Conservation (phyloP, 495 filamentous ascomycete species). For the Pseudotulostoma volvatum region DNA sequence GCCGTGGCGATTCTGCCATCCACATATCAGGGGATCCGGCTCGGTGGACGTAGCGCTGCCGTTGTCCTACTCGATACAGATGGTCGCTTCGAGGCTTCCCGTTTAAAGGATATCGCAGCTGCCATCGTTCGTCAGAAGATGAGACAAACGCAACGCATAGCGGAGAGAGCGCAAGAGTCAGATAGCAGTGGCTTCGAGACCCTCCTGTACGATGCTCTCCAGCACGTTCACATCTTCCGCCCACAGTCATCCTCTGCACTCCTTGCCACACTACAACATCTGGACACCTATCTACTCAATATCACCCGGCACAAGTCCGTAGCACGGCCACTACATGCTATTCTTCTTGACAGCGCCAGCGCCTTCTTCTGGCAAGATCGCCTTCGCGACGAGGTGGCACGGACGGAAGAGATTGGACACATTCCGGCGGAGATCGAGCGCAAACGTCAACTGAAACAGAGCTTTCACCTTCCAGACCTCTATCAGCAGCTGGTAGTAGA, state of each 20-base stretch:
- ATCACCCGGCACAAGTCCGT: slow-evolving; percentile 29
- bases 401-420: slow-evolving; percentile 23
- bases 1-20: slow-evolving; percentile 40
- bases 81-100: slow-evolving; percentile 43
- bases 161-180: slow-evolving; percentile 1
- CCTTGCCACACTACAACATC: slow-evolving; percentile 30
- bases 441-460: slow-evolving; percentile 14
- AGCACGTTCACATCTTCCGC: slow-evolving; percentile 38
- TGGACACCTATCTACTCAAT: slow-evolving; percentile 38
- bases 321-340: slow-evolving; percentile 27
- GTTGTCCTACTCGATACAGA: slow-evolving; percentile 59
- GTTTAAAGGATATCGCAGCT: slow-evolving; percentile 30
- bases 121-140: slow-evolving; percentile 10
- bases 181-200: slow-evolving; percentile 11
- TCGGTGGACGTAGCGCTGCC: slow-evolving; percentile 37
- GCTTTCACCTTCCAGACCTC: slow-evolving; percentile 20
- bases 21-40: slow-evolving; percentile 12
- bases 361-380: slow-evolving; percentile 44
- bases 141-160: not conserved
- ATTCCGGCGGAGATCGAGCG: slow-evolving; percentile 16
- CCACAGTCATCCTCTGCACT: slow-evolving; percentile 36
- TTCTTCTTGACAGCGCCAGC: slow-evolving; percentile 37
- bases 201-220: slow-evolving; percentile 20
- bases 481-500: slow-evolving; percentile 19
- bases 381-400: slow-evolving; percentile 29